Base-by-base conservation (phyloP, 306 rosid species). In the Pyrus pyrifolia region DNA sequence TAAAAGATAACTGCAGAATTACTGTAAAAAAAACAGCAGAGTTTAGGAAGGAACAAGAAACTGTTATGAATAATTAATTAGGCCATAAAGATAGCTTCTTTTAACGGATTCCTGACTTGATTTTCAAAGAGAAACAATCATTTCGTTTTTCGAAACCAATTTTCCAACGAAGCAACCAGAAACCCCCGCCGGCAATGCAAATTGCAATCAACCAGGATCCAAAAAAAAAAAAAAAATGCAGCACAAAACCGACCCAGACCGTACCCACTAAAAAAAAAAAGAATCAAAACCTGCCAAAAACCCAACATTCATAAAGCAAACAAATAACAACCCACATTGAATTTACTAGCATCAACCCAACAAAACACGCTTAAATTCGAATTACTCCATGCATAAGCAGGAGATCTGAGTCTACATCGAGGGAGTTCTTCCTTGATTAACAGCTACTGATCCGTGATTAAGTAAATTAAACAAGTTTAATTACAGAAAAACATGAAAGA, bases 351-450 rank as follows among this genome's bases (percentile, higher is more conserved):
- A 12, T 23, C 1, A 68, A 76, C 51, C 21, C 30, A 46, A 29
- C 27, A 10, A 63, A 29, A 27, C 59, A 73, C 55, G 38, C 58
- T 31, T 4, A 66, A 44, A n/a, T 3, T 23, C 22, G 61, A 33
- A 25, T 6, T 30, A 64, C 14, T 55, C 57, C 11, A 7, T 22
- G n/a, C 22, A 17, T 4, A 15, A 79, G 21, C 57, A 45, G 23
- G 62, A 74, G 74, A 80, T 80, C 79, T 45, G 75, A 44, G 75
- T 44, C 61, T 30, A 55, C 64, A 79, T 5, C 45, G 67, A 40
- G 22, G 30, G 11, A 18, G 3, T 6, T 15, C 11, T 55, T 31
- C 55, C 33, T 21, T 45, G 63, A 53, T 66, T 59, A 45, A 15
- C 57, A 23, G 38, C 44, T 55, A 33, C 8, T 33, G 44, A 18